Conservation (phyloP, 805 yeast species). For the Wickerhamiella spandovensis region DNA sequence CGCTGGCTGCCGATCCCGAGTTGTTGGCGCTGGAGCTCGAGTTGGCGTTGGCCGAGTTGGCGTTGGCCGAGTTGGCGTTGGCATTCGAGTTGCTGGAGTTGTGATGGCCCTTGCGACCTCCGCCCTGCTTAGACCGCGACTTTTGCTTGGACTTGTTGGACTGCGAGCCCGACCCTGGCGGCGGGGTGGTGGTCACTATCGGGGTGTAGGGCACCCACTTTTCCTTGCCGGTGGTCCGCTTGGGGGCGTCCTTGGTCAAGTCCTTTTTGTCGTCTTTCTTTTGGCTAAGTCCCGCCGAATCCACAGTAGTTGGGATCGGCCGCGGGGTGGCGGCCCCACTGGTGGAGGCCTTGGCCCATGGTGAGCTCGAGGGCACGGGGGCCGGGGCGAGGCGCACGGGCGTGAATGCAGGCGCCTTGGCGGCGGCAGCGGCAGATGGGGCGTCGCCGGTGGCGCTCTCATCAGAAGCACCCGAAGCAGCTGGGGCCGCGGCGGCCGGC, state of each 20-base stretch:
- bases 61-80: slow-evolving; percentile 3
- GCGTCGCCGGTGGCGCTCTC: slow-evolving; percentile 15
- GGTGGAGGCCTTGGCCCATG: slow-evolving; percentile 35
- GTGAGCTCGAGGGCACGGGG: slow-evolving; percentile 47
- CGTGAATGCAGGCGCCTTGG: slow-evolving; percentile 14
- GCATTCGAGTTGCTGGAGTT: slow-evolving; percentile 2
- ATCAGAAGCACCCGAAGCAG: not conserved
- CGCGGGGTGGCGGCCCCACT: slow-evolving; percentile 1
- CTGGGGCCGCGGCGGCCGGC: not conserved
- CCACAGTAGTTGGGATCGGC: slow-evolving; percentile 6
- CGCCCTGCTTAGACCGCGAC: not conserved
- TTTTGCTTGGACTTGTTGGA: not conserved
- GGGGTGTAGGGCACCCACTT: slow-evolving; percentile 29
- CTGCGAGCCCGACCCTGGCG: not conserved
- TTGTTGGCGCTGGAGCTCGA: not conserved
- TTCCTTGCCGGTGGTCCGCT: slow-evolving; percentile 34
- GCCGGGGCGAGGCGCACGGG: slow-evolving; percentile 41
- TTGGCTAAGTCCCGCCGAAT: slow-evolving; percentile 15
- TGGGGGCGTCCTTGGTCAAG: slow-evolving; percentile 11
- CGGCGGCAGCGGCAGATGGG: slow-evolving; percentile 17
- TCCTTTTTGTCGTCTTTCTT: slow-evolving; percentile 13
- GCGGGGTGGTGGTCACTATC: slow-evolving; percentile 10
- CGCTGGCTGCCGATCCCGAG: not conserved
- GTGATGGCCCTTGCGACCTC: slow-evolving; percentile 1
- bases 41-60: not conserved